Percentiles rank a stretch among this genome's conserved stretches.
Evolutionary conservation across 768 basidiomycete genomes (phyloP).

Genomic region (Pisolithus orientalis): DNA sequence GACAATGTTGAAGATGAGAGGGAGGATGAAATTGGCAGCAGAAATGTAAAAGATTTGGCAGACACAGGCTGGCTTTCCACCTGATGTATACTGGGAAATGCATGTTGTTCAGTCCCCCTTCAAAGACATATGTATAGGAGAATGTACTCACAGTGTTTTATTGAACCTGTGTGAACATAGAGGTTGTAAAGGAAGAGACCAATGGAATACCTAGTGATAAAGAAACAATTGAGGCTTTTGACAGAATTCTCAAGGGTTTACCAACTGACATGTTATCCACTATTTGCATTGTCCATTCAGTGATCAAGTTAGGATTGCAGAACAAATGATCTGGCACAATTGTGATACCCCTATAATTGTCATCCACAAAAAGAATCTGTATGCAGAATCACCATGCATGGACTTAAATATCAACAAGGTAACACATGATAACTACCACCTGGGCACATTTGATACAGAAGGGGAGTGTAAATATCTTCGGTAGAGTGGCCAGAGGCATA

Average conservation of each 20-base stretch:
- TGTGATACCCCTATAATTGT: neutral
- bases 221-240: neutral
- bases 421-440: slow-evolving; percentile 12
- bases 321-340: neutral
- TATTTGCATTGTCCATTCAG: slow-evolving; percentile 23
- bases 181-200: slow-evolving; percentile 24
- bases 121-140: neutral
- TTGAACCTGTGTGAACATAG: neutral
- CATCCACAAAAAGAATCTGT: neutral
- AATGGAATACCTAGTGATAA: slow-evolving; percentile 16
- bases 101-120: no score
- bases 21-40: no score
- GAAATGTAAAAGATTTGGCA: no score
- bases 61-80: no score
- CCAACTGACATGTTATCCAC: slow-evolving; percentile 28
- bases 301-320: slow-evolving; percentile 3
- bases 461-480: no score
- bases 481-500: no score
- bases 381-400: neutral
- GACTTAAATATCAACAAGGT: neutral
- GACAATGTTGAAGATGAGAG: no score
- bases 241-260: no score
- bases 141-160: neutral
- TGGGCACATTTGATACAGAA: no score
- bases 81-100: neutral